A percentile compares a stretch with the other conserved stretches of the same genome.
Conservation (phyloP, 441 rosid species). For the Pelargonium cotyledonis region DNA sequence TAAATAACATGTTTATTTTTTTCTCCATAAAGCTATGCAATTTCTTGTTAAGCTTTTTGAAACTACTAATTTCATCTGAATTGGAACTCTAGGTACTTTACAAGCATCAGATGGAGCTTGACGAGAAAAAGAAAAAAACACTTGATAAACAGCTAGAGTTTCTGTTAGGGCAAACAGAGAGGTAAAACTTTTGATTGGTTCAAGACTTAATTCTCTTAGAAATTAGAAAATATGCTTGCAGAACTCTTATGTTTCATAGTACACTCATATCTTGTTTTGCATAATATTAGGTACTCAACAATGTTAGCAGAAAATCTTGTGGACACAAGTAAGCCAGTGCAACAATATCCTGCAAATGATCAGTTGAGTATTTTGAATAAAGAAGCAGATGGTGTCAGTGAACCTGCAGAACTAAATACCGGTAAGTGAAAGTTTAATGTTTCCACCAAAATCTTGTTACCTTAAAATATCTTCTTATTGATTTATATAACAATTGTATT, state of each 20-base stretch:
- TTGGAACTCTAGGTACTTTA: slow-evolving; percentile 63
- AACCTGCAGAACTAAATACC: slow-evolving; percentile 31
- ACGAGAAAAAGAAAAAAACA: slow-evolving; percentile 94
- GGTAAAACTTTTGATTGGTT: slow-evolving; percentile 34
- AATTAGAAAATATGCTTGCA: slow-evolving; percentile 6
- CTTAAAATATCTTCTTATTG: slow-evolving; percentile 18
- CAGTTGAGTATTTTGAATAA: slow-evolving; percentile 26
- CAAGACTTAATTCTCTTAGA: not conserved
- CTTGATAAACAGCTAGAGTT: slow-evolving; percentile 97
- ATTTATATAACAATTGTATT: slow-evolving; percentile 14
- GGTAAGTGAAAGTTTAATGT: slow-evolving; percentile 36
- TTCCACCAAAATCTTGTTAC: slow-evolving; percentile 13
- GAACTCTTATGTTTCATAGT: not conserved
- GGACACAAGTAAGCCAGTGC: slow-evolving; percentile 43
- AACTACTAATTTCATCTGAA: slow-evolving; percentile 7
- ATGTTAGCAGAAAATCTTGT: slow-evolving; percentile 97
- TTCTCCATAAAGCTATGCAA: slow-evolving; percentile 6
- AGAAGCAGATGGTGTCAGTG: slow-evolving; percentile 32
- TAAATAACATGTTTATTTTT: slow-evolving; percentile 15
- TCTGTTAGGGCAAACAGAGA: slow-evolving; percentile 98
- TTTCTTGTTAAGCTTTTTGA: slow-evolving; percentile 6
- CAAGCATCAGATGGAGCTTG: slow-evolving; percentile 93
- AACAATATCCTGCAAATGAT: slow-evolving; percentile 30
- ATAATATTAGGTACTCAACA: slow-evolving; percentile 75
- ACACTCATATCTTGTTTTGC: slow-evolving; percentile 14